Percentiles rank a stretch among this genome's conserved stretches.
phyloP scores from a whole-genome alignment of 305 asterid species.

The Fraxinus greggii region DNA sequence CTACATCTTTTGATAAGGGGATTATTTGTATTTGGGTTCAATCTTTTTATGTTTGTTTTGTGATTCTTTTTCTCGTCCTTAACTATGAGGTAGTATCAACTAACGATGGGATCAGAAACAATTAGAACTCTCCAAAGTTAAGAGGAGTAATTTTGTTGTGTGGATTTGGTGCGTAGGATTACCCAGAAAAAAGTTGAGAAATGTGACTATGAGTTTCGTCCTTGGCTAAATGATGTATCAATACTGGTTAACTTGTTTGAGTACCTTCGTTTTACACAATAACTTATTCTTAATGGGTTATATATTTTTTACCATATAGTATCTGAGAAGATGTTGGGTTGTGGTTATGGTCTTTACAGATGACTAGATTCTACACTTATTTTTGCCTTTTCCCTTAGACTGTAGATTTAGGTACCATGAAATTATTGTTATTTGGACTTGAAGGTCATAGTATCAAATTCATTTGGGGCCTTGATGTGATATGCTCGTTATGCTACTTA shows the following conservation, averaged over 20 bases:
- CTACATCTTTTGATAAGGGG: neutral
- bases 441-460: constrained; percentile 7
- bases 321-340: neutral
- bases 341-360: constrained; percentile 14
- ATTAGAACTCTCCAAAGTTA: constrained; percentile 5
- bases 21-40: neutral
- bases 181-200: neutral
- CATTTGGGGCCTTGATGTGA: constrained; percentile 6
- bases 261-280: neutral
- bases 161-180: constrained; percentile 1
- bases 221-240: neutral
- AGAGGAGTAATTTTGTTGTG: neutral
- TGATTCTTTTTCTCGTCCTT: constrained; percentile 8
- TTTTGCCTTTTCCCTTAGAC: neutral
- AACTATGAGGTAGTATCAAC: constrained; percentile 17
- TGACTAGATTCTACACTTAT: constrained; percentile 14
- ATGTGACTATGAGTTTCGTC: neutral
- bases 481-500: neutral
- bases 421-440: constrained; percentile 9
- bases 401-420: constrained; percentile 22
- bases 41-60: neutral
- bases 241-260: constrained; percentile 4
- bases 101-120: neutral
- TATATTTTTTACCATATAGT: neutral
- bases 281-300: neutral